These are phyloP conservation scores for Xylariaceae sp. DNA, from an alignment of 2,329 filamentous ascomycete genomes.

Conservation along the genomic window DNA sequence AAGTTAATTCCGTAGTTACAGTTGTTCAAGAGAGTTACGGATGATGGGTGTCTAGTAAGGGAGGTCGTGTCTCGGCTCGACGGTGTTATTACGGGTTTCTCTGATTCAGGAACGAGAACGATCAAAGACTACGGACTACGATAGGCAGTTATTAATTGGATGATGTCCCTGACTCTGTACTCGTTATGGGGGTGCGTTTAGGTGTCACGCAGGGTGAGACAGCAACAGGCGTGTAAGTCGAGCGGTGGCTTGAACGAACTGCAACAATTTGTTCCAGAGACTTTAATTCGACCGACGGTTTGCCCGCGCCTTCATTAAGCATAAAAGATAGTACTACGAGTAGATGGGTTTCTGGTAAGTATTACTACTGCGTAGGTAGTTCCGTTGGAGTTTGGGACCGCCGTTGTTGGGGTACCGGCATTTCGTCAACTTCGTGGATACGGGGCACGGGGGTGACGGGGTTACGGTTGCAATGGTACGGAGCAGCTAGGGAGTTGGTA, in stretches of 20 bases:
- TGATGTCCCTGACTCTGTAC: conserved; percentile 6
- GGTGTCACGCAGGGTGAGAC: conserved; percentile 1
- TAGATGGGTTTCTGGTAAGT: too few relatives aligned
- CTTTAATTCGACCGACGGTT: conserved; percentile 30
- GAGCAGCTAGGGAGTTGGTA: background rate
- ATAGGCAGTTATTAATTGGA: conserved; percentile 3
- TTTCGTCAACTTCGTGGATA: background rate
- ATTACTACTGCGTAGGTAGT: background rate
- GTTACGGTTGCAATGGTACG: background rate
- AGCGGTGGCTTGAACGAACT: conserved; percentile 22
- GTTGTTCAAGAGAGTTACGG: background rate
- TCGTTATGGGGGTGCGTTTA: too few relatives aligned
- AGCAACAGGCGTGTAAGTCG: conserved; percentile 13
- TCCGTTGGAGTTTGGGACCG: conserved; percentile 11
- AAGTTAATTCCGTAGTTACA: too few relatives aligned
- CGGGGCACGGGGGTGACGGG: background rate
- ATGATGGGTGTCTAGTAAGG: background rate
- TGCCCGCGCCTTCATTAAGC: conserved; percentile 28
- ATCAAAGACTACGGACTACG: conserved; percentile 2
- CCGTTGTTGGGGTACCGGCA: conserved; percentile 17
- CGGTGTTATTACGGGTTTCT: conserved; percentile 3
- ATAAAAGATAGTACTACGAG: conserved; percentile 1
- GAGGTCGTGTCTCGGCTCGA: conserved; percentile 12
- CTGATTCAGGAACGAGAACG: conserved; percentile 11
- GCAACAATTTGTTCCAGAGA: conserved; percentile 22